Base-by-base conservation (phyloP, 352 stramenopile species). In the Phytophthora quininea region DNA sequence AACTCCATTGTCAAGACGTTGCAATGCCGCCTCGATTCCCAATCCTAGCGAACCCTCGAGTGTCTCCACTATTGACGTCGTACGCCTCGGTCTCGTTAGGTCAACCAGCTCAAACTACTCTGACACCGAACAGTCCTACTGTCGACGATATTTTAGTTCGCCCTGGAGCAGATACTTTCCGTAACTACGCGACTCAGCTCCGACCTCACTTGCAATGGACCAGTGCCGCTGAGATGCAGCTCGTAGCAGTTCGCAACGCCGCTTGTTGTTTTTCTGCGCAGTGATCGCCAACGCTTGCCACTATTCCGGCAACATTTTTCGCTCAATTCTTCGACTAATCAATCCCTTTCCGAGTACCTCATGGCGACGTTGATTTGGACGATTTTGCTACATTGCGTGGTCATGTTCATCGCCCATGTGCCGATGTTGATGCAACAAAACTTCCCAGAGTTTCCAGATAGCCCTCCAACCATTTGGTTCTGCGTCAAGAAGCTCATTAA, bases 231-330 rank as follows among this genome's bases (percentile, higher is more conserved):
- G 69, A 56, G 10, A 27, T 74, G 15, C 61, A 74, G 29, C n/a
- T 69, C 14, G 15, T 70, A 6, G 42, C 64, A 30, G 37, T 74
- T 46, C 66, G 66, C 54, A 67, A 74, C 29, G 40, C 61, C 9
- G 29, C 70, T 6, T 49, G 30, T 2, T 69, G 66, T 27, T 49
- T 70, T 6, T 62, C 15, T 52, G 42, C 19, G 60, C 66, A 50
- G 43, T 53, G 9, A 19, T 57, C 1, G 54, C 42, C 27, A 73
- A 69, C 19, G 54, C 59, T 4, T 73, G 65, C 47, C 67, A 61
- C 33, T 73, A 69, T 37, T 40, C 30, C 4, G 61, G 54, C 0
- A 74, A 70, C 32, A 40, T 74, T 73, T 69, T 19, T 73, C 66
- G 3, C 30, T 66, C 32, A 69, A 69, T 40, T 40, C 60, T 54